phyloP scores from a whole-genome alignment of 306 rosid genomes.

The Sphenostylis stenocarpa region DNA sequence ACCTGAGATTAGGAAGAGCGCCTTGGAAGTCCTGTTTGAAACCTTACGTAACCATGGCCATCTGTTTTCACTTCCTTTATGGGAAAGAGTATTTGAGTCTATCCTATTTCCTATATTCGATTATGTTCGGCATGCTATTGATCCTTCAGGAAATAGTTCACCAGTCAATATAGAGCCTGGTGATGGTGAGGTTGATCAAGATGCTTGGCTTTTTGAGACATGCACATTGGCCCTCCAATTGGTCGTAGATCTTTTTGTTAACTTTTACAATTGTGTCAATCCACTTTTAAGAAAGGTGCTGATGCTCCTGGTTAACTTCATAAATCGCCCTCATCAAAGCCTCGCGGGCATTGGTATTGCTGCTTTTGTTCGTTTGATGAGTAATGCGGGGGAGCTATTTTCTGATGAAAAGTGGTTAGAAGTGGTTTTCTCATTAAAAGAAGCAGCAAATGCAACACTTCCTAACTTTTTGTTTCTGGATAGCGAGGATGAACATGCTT shows the following conservation, averaged over 20 bases:
- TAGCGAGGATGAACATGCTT: conserved; percentile 48
- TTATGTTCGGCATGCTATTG: conserved; percentile 92
- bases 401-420: conserved; percentile 97
- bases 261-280: conserved; percentile 83
- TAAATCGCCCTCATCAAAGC: conserved; percentile 96
- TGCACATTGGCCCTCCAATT: conserved; percentile 99
- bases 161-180: conserved; percentile 44
- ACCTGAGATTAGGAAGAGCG: conserved; percentile 95
- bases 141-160: conserved; percentile 76
- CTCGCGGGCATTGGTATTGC: conserved; percentile 98
- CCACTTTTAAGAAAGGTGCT: conserved; percentile 92
- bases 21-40: conserved; percentile 87
- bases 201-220: conserved; percentile 96
- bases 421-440: conserved; percentile 83
- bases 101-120: conserved; percentile 96
- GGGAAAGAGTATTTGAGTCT: conserved; percentile 96
- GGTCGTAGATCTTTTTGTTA: conserved; percentile 95
- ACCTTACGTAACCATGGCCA: conserved; percentile 98
- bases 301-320: conserved; percentile 88
- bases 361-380: conserved; percentile 97
- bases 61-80: conserved; percentile 85
- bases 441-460: conserved; percentile 83
- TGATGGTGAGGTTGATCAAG: conserved; percentile 85
- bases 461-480: conserved; percentile 79
- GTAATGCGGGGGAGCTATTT: conserved; percentile 88